phyloP scores from a whole-genome alignment of 805 yeast species.

The Wickerhamiella azyma region DNA sequence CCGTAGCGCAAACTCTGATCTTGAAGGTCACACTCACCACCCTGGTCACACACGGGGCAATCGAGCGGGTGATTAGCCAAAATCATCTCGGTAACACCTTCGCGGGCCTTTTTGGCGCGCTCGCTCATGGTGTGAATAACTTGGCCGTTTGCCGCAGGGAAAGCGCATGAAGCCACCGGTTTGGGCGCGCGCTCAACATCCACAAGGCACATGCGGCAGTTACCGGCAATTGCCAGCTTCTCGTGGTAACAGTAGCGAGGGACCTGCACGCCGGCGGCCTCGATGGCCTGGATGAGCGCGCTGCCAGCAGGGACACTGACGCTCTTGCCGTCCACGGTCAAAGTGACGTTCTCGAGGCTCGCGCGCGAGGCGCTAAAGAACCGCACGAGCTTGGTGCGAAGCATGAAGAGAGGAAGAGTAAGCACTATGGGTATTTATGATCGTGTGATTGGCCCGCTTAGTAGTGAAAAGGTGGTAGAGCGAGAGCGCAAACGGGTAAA shows the following conservation, averaged over 20 bases:
- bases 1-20: conserved; percentile 79
- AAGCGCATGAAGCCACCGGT: conserved; percentile 80
- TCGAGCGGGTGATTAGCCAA: conserved; percentile 83
- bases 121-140: conserved; percentile 68
- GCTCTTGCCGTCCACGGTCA: conserved; percentile 51
- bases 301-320: conserved; percentile 77
- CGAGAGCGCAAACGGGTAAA: too few species aligned
- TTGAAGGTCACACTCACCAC: conserved; percentile 88
- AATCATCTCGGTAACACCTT: conserved; percentile 81
- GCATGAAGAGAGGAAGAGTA: conserved; percentile 3
- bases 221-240: conserved; percentile 80
- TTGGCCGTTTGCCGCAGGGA: conserved; percentile 87
- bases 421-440: conserved; percentile 1
- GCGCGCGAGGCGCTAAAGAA: conserved; percentile 6
- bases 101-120: conserved; percentile 69
- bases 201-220: conserved; percentile 86
- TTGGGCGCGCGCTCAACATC: conserved; percentile 84
- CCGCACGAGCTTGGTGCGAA: conserved; percentile 8
- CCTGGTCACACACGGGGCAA: conserved; percentile 89
- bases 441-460: conserved; percentile 8
- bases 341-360: conserved; percentile 33
- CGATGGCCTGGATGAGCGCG: conserved; percentile 82
- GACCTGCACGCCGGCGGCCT: conserved; percentile 74
- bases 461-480: too few species aligned
- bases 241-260: conserved; percentile 90